Percentiles rank a stretch among this genome's conserved stretches.
Evolutionary conservation across 2,329 filamentous ascomycete species (phyloP).

Genomic region (Paecilomyces variotii): DNA sequence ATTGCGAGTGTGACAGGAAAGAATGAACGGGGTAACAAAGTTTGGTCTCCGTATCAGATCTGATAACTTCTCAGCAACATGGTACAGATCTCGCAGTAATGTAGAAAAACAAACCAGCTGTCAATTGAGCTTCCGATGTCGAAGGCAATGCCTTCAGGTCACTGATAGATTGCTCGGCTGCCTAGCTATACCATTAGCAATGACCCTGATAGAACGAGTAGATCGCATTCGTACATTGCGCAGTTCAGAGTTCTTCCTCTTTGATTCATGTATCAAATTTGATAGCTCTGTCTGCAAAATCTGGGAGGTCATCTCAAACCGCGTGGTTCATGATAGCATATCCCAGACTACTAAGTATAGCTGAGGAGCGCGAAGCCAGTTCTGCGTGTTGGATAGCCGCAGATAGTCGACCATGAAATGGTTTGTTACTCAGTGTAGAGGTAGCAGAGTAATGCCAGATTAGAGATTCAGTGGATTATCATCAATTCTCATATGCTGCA

Average conservation of each 20-base stretch:
- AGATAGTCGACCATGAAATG: not conserved
- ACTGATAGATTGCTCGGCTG: slow-evolving; percentile 86
- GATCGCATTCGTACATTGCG: slow-evolving; percentile 50
- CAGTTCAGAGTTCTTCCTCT: slow-evolving; percentile 85
- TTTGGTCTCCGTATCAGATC: slow-evolving; percentile 73
- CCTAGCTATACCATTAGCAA: slow-evolving; percentile 43
- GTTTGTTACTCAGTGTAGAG: not conserved
- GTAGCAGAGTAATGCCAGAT: not conserved
- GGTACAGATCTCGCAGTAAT: not conserved
- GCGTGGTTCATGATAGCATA: slow-evolving; percentile 21
- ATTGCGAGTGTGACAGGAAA: slow-evolving; percentile 86
- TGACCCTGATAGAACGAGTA: slow-evolving; percentile 5
- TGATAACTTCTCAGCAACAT: slow-evolving; percentile 35
- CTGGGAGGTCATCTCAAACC: slow-evolving; percentile 73
- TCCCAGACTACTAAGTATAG: slow-evolving; percentile 13
- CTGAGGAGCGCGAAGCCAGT: not conserved
- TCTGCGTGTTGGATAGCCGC: not conserved
- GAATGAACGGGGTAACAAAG: slow-evolving; percentile 88
- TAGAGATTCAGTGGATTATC: not conserved
- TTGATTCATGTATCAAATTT: slow-evolving; percentile 90
- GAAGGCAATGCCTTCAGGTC: slow-evolving; percentile 72
- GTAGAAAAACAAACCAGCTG: slow-evolving; percentile 48
- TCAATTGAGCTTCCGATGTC: slow-evolving; percentile 67
- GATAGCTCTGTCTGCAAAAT: slow-evolving; percentile 80
- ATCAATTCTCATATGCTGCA: not conserved